Percentiles rank a stretch among this genome's conserved stretches.
phyloP scores from a whole-genome alignment of 2,329 filamentous ascomycete genomes.

The Clonostachys rhizophaga region DNA sequence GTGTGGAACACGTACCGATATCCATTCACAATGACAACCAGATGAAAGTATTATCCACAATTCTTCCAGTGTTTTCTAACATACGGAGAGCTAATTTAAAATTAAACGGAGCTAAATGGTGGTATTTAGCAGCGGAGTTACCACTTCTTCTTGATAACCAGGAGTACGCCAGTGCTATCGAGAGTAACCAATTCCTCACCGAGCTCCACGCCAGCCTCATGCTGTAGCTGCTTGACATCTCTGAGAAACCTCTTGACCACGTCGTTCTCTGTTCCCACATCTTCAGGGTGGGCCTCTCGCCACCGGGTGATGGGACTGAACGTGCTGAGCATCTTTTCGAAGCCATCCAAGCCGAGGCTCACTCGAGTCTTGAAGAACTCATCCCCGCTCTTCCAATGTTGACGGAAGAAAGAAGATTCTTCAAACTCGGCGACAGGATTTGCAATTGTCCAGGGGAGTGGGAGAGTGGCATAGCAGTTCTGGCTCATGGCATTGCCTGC shows the following conservation, averaged over 20 bases:
- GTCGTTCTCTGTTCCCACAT: slow-evolving; percentile 31
- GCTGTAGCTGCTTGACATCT: slow-evolving; percentile 16
- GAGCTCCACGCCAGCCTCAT: slow-evolving; percentile 24
- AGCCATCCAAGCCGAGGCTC: slow-evolving; percentile 16
- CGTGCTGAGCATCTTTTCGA: slow-evolving; percentile 29
- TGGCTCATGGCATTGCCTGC: slow-evolving; percentile 34
- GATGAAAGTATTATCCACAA: too few species aligned
- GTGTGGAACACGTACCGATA: too few species aligned
- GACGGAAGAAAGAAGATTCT: slow-evolving; percentile 25
- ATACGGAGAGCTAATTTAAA: too few species aligned
- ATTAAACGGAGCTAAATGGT: too few species aligned
- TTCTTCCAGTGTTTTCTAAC: too few species aligned
- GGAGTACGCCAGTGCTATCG: slow-evolving; percentile 12
- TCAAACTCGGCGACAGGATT: slow-evolving; percentile 28
- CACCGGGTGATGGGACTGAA: slow-evolving; percentile 34
- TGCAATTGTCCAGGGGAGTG: slow-evolving; percentile 41
- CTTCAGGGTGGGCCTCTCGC: slow-evolving; percentile 35
- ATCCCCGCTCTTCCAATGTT: slow-evolving; percentile 32
- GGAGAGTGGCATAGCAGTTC: slow-evolving; percentile 32
- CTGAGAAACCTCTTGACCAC: slow-evolving; percentile 20
- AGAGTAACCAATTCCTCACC: slow-evolving; percentile 20
- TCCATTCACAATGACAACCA: too few species aligned
- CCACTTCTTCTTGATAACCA: slow-evolving; percentile 20
- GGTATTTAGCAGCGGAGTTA: background rate
- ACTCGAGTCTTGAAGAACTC: slow-evolving; percentile 14